Conservation (phyloP, 2,329 filamentous ascomycete species). For the Waltergamsia citrina region DNA sequence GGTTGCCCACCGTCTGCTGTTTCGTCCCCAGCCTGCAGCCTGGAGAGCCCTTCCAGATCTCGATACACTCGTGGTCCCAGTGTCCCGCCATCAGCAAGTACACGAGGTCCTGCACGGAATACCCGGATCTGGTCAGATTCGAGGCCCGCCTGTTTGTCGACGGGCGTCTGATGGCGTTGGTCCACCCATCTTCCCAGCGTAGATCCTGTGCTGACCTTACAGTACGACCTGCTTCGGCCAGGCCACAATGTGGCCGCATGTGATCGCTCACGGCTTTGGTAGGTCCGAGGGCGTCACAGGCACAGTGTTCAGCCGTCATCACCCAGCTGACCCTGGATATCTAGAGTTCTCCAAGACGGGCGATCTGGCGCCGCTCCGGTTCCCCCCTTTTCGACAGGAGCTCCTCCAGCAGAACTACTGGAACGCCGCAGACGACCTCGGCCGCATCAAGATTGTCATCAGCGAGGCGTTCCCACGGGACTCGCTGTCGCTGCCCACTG, state of each 20-base stretch:
- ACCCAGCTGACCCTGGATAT: slow-evolving; percentile 1
- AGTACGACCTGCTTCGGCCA: slow-evolving; percentile 48
- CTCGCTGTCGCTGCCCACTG: slow-evolving; percentile 42
- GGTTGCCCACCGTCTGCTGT: slow-evolving; percentile 58
- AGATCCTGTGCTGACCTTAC: slow-evolving; percentile 2
- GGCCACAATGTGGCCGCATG: slow-evolving; percentile 38
- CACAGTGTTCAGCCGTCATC: neutral
- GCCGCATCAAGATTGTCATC: slow-evolving; percentile 68
- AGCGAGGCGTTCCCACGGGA: slow-evolving; percentile 60
- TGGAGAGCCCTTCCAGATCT: slow-evolving; percentile 57
- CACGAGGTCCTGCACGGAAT: slow-evolving; percentile 45
- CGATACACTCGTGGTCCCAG: slow-evolving; percentile 63
- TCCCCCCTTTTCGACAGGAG: slow-evolving; percentile 63
- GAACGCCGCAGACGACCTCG: slow-evolving; percentile 61
- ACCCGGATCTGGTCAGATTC: slow-evolving; percentile 47
- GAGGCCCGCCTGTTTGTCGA: slow-evolving; percentile 62
- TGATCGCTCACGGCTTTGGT: slow-evolving; percentile 37
- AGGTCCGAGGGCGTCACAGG: slow-evolving; percentile 6
- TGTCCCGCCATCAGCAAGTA: slow-evolving; percentile 46
- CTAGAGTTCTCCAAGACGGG: slow-evolving; percentile 45
- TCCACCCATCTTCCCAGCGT: slow-evolving; percentile 7
- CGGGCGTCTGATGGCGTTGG: slow-evolving; percentile 53
- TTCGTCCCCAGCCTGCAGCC: slow-evolving; percentile 58
- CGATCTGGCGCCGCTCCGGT: slow-evolving; percentile 53
- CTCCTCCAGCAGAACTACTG: slow-evolving; percentile 61